Percentiles rank a stretch among this genome's conserved stretches.
phyloP scores from a whole-genome alignment of 2,329 filamentous ascomycete genomes.

The Verticillium alfalfae region DNA sequence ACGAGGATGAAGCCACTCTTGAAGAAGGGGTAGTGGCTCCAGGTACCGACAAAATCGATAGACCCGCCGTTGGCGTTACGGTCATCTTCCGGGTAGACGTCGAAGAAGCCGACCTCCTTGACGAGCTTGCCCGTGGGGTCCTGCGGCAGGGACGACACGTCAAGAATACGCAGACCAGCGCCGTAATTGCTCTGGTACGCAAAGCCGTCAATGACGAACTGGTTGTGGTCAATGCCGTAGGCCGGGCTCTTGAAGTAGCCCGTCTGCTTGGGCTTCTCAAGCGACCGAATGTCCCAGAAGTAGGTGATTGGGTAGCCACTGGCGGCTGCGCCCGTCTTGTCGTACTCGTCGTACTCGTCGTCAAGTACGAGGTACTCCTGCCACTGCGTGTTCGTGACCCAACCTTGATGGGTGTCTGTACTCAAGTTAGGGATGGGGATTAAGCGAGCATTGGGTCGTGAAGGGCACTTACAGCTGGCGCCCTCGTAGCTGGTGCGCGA shows the following conservation, averaged over 20 bases:
- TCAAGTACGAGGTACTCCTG: slow-evolving; percentile 38
- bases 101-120: slow-evolving; percentile 38
- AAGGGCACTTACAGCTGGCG: slow-evolving; percentile 16
- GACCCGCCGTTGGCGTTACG: not conserved
- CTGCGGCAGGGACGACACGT: slow-evolving; percentile 20
- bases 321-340: slow-evolving; percentile 28
- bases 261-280: slow-evolving; percentile 30
- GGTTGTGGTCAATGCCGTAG: slow-evolving; percentile 37
- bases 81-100: slow-evolving; percentile 42
- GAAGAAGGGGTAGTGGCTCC: slow-evolving; percentile 38
- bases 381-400: slow-evolving; percentile 36
- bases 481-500: slow-evolving; percentile 49
- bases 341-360: slow-evolving; percentile 46
- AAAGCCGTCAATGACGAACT: slow-evolving; percentile 33
- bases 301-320: slow-evolving; percentile 39
- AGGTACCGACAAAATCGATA: slow-evolving; percentile 34
- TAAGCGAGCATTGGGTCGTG: not conserved
- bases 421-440: not conserved
- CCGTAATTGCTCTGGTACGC: slow-evolving; percentile 42
- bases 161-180: slow-evolving; percentile 32
- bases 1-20: slow-evolving; percentile 31
- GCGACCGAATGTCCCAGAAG: slow-evolving; percentile 38
- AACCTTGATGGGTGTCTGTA: slow-evolving; percentile 51
- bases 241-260: slow-evolving; percentile 31
- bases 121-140: slow-evolving; percentile 33